Base-by-base conservation (phyloP, 2,329 filamentous ascomycete species). In the Cordyceps sp. region DNA sequence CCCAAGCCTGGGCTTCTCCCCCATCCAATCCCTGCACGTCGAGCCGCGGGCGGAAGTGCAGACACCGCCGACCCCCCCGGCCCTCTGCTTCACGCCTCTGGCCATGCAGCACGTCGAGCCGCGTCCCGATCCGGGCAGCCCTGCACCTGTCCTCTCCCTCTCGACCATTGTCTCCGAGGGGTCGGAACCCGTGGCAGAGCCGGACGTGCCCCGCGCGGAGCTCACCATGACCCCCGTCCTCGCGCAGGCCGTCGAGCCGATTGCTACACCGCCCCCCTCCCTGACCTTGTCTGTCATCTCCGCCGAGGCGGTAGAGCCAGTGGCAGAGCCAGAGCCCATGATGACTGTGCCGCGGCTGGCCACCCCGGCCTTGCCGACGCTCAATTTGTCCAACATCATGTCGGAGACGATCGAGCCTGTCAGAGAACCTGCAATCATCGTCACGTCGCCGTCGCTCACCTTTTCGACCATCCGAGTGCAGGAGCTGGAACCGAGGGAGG, bases 1-100 rank as follows among this genome's bases (percentile, higher is more conserved):
- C 2, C 53, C 57, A 5, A 43, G 49, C 1, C 48, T 69, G 20
- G 55, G 45, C 27, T 45, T 68, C 23, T 67, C 66, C 1, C 42
- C 38, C 2, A 58, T 70, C 14, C 54, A 60, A 24, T 49, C 52
- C 2, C 55, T 68, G 42, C 40, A 52, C 27, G 50, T 69, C 13
- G 56, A 62, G 40, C 62, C 62, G 2, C 42, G 45, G 6, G 47
- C 54, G 19, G 62, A 63, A 33, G 38, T 51, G 4, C 50, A 50
- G 33, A 25, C 37, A 2, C 36, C 37, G 19, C 41, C 48, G 4
- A 45, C 48, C 17, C 45, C 55, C 20, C 41, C 48, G 4, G 44
- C 49, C 14, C 46, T 55, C 19, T 39, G 38, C 42, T 41, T 26
- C 30, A 53, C 36, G 25, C 35, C 37, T 39, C 29, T 53, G n/a